A percentile compares a stretch with the other conserved stretches of the same genome.
Conservation (phyloP, 2,329 filamentous ascomycete genomes). For the Huntiella bhutanensis region DNA sequence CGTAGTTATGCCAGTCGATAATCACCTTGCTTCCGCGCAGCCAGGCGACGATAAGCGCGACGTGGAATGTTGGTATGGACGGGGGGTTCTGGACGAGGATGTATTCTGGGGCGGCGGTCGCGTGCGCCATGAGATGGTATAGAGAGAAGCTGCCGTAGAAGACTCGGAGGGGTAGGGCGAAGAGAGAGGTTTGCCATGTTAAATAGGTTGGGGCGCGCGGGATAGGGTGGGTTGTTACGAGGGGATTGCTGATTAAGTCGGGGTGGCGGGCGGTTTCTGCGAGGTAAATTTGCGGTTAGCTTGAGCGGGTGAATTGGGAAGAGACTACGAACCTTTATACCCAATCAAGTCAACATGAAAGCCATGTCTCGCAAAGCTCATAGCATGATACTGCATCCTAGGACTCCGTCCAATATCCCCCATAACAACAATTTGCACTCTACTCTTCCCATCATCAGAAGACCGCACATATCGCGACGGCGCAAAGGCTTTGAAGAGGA, state of each 20-base stretch:
- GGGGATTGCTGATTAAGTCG: constrained; percentile 47
- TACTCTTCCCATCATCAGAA: constrained; percentile 21
- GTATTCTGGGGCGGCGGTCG: constrained; percentile 57
- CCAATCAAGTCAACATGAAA: constrained; percentile 70
- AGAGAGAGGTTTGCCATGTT: constrained; percentile 25
- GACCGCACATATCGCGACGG: constrained; percentile 21
- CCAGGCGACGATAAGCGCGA: constrained; percentile 54
- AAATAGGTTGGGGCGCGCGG: constrained; percentile 46
- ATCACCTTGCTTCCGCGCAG: constrained; percentile 65
- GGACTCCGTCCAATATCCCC: constrained; percentile 92
- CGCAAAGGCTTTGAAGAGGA: constrained; percentile 14
- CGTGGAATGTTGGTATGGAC: constrained; percentile 72
- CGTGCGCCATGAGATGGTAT: constrained; percentile 53
- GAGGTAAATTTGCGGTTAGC: background rate
- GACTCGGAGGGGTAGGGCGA: constrained; percentile 11
- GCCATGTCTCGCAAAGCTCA: constrained; percentile 73
- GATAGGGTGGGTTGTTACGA: constrained; percentile 54
- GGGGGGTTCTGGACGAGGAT: constrained; percentile 90
- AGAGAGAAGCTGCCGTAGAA: constrained; percentile 36
- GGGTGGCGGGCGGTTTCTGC: constrained; percentile 65
- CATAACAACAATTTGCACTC: constrained; percentile 69
- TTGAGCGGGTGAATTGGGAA: background rate
- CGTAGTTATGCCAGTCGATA: constrained; percentile 98
- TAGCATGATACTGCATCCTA: constrained; percentile 94
- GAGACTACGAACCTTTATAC: constrained; percentile 46